Evolutionary conservation across 31 red algal genomes (phyloP), one percentile per base, ranked within the genome.

Genomic region (Odonthalia washingtoniensis): DNA sequence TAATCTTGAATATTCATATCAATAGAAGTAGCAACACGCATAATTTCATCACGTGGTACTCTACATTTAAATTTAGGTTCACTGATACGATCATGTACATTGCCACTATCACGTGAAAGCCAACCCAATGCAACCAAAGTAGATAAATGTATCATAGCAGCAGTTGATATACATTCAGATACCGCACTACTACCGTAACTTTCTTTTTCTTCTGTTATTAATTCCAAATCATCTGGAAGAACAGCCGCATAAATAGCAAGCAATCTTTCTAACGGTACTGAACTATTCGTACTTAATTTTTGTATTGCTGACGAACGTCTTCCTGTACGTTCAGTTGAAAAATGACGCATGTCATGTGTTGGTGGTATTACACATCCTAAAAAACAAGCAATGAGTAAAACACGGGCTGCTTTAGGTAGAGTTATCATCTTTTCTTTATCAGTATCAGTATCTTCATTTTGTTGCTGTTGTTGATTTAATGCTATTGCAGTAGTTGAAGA

Each of bases 41-140:
- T 67, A 27, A 75, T 75, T 5, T 40, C 36, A 65, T 89, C 86
- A 35, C 24, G 62, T 31, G 86, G 49, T 17, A 89, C 42, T 31
- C 70, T 89, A n/a, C 86, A 89, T 17, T 75, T 30, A 36, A 70
- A 89, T 43, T 89, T 89, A 33, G 86, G 86, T 45, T 89, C 86
- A 9, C 62, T 40, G 60, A 89, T 38, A 21, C 32, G 24, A 80
- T 89, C 86, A n/a, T n/a, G n/a, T n/a, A n/a, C n/a, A 40, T 9
- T 68, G 4, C 75, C 86, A 39, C 72, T 45, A 9, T 89, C 86
- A 45, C 65, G 65, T 17, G 75, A 40, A 12, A 89, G 65, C 53
- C 65, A 89, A 28, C 76, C 66, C 33, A 89, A 33, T 2, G 69
- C 36, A 40, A 89, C 86, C 3, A 89, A 67, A 31, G 86, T 89